These are phyloP conservation scores for Monilinia fructigena DNA, from an alignment of 2,329 filamentous ascomycete genomes.

Conservation along the genomic window DNA sequence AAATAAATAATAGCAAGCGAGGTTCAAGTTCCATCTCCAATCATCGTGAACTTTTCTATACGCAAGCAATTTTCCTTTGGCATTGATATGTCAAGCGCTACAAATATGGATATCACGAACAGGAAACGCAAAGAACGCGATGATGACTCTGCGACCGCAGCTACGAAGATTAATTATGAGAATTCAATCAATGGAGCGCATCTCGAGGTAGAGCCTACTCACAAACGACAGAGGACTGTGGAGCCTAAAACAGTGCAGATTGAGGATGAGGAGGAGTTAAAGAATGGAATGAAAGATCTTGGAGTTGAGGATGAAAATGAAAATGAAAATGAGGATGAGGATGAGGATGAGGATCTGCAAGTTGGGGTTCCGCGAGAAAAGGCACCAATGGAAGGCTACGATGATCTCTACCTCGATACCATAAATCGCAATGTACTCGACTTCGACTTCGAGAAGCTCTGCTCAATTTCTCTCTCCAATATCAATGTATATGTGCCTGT, in stretches of 20 bases:
- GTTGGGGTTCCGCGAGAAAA: constrained; percentile 58
- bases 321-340: constrained; percentile 41
- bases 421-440: constrained; percentile 91
- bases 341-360: constrained; percentile 44
- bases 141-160: not conserved
- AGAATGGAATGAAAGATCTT: constrained; percentile 36
- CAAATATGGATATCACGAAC: constrained; percentile 12
- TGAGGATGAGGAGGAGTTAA: constrained; percentile 32
- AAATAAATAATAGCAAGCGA: constrained; percentile 23
- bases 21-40: constrained; percentile 10
- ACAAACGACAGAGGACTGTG: constrained; percentile 20
- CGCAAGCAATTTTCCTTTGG: not conserved
- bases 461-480: constrained; percentile 91
- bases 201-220: constrained; percentile 15
- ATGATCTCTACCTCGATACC: constrained; percentile 95
- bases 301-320: constrained; percentile 37
- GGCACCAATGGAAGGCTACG: constrained; percentile 82
- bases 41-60: not conserved
- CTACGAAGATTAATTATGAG: not conserved
- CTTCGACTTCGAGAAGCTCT: constrained; percentile 98
- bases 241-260: constrained; percentile 18
- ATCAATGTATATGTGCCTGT: constrained; percentile 98
- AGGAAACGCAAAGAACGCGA: constrained; percentile 22
- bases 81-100: constrained; percentile 2
- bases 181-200: not conserved